Conservation (phyloP, 305 asterid species). For the Euphrasia arctica region DNA sequence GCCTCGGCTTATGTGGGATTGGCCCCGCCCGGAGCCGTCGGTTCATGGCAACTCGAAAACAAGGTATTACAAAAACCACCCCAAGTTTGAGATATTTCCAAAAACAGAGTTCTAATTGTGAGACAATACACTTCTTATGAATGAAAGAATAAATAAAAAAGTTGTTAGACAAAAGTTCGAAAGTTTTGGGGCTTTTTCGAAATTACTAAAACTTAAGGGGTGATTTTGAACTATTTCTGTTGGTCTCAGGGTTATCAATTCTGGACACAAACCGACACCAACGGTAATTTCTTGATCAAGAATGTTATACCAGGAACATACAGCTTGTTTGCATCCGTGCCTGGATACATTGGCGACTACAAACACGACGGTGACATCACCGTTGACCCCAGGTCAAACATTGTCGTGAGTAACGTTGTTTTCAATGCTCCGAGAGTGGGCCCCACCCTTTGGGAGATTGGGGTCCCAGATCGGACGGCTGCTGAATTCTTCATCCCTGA, state of each 20-base stretch:
- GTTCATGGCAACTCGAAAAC: conserved; percentile 79
- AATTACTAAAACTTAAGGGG: too few species aligned
- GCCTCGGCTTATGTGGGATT: conserved; percentile 55
- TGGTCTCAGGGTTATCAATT: conserved; percentile 60
- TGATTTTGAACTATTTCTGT: neutral
- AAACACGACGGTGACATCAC: conserved; percentile 32
- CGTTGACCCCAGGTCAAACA: conserved; percentile 34
- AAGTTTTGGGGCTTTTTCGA: too few species aligned
- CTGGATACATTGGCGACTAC: conserved; percentile 51
- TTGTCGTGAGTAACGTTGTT: conserved; percentile 24
- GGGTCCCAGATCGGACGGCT: conserved; percentile 61
- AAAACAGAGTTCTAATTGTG: too few species aligned
- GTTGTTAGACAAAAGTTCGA: too few species aligned
- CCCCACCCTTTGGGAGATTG: conserved; percentile 72
- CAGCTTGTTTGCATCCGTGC: conserved; percentile 50
- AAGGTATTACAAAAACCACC: conserved; percentile 37
- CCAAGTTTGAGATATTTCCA: neutral
- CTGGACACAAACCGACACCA: conserved; percentile 45
- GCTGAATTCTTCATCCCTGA: conserved; percentile 59
- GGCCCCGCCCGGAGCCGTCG: conserved; percentile 50
- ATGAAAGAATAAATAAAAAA: too few species aligned
- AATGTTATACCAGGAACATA: conserved; percentile 45
- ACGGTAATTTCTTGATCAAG: conserved; percentile 41
- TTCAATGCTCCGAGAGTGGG: conserved; percentile 60
- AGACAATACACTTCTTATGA: too few species aligned